Conservation (phyloP, 176 grass and related monocot species). For the Musa itinerans region DNA sequence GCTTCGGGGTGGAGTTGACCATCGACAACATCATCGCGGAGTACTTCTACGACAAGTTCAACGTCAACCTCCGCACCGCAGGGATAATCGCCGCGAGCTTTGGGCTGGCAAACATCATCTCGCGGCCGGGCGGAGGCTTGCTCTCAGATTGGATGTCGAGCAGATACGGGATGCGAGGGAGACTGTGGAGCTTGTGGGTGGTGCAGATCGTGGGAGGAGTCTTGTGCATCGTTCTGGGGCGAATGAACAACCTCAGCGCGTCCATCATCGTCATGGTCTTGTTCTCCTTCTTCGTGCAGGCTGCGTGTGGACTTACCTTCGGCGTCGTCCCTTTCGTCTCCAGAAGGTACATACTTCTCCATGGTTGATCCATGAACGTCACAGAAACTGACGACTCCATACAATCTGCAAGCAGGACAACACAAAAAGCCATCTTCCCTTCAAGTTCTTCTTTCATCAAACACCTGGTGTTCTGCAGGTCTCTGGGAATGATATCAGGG, state of each 20-base stretch:
- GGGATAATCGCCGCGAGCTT: constrained; percentile 85
- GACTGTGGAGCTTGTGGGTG: constrained; percentile 78
- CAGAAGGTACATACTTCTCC: constrained; percentile 20
- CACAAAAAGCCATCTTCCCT: no score
- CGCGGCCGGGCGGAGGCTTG: constrained; percentile 55
- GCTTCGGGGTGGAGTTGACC: constrained; percentile 83
- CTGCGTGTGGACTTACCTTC: constrained; percentile 74
- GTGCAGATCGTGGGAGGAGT: constrained; percentile 62
- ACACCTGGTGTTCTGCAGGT: constrained; percentile 24
- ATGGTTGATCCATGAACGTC: no score
- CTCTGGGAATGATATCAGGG: constrained; percentile 74
- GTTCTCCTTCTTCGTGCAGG: constrained; percentile 86
- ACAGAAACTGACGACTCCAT: no score
- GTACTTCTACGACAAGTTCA: constrained; percentile 88
- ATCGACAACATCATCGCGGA: constrained; percentile 90
- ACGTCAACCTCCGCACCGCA: constrained; percentile 50
- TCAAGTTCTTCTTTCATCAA: background rate
- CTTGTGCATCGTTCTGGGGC: constrained; percentile 52
- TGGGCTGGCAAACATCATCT: constrained; percentile 72
- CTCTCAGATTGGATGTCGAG: constrained; percentile 67
- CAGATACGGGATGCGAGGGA: constrained; percentile 64
- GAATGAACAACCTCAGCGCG: constrained; percentile 29
- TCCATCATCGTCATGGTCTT: constrained; percentile 69
- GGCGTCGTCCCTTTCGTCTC: constrained; percentile 85
- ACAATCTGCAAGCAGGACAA: no score